Evolutionary conservation across 805 yeast species (phyloP), one percentile per base, ranked within the genome.

Genomic region (fission yeast (Schizosaccharomyces pombe)): DNA sequence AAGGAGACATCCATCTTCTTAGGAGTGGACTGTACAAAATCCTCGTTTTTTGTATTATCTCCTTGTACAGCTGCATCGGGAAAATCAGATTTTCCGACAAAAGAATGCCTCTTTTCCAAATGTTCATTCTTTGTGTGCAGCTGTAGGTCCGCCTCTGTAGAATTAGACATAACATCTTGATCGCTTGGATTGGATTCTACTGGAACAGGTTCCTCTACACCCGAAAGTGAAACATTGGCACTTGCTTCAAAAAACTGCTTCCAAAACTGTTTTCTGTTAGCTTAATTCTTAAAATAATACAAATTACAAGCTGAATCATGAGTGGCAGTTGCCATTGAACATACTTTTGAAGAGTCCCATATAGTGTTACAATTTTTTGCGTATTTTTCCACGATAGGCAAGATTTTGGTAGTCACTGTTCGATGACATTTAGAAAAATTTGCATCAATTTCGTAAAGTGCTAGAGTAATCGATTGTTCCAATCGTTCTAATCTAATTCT

Each of bases 381-480:
- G 61, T 82, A 84, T 49, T 71, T 69, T 58, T 76, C 73, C 24
- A 85, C 73, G 11, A 76, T 70, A 2, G 94, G 94, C 32, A 83
- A 70, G 31, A 85, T 72, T 47, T 73, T 72, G 57, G 80, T 81
- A 52, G 78, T 77, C 28, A 86, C 76, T 33, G 79, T 73, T 51
- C 77, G 72, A 63, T 82, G 84, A 22, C 87, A 77, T 47, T 73
- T 70, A 11, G 81, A 74, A 53, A 85, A 71, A 61, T 84, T 80
- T 52, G 77, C 73, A 66, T 85, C 94, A 26, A 86, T 82, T 52
- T 79, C 80, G 64, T 85, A 95, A 52, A 86, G 67, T 4, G 79
- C 76, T 54, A 81, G 64, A 0, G 94, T 84, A 47, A 84, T 82
- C 62, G 79, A 82, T 63, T 82, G 93, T 61, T 85, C 94, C 47